Percentiles rank a stretch among this genome's conserved stretches.
Conservation (phyloP, 2,329 filamentous ascomycete species). For the Neoascochyta sp. region DNA sequence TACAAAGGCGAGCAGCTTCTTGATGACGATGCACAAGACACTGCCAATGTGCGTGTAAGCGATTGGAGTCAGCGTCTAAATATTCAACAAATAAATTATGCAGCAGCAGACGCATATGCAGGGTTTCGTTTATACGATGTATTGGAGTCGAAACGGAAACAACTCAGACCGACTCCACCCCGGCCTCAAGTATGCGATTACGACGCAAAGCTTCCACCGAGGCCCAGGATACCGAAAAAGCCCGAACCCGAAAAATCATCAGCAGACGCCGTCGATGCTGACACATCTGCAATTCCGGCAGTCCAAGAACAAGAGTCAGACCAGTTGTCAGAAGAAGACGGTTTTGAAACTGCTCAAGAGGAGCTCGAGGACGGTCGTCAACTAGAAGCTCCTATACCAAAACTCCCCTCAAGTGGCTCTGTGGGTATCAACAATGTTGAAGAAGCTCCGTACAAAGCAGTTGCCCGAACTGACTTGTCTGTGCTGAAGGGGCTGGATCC, state of each 20-base stretch:
- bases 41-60: constrained; percentile 59
- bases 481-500: constrained; percentile 13
- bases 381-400: too few species aligned
- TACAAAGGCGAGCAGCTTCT: constrained; percentile 63
- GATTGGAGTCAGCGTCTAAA: constrained; percentile 67
- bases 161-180: constrained; percentile 66
- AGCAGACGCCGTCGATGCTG: constrained; percentile 7
- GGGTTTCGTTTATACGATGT: constrained; percentile 70
- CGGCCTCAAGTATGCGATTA: constrained; percentile 66
- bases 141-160: constrained; percentile 64
- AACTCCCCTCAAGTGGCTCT: too few species aligned
- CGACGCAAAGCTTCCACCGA: constrained; percentile 38
- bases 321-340: constrained; percentile 17
- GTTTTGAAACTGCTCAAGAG: constrained; percentile 36
- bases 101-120: constrained; percentile 82
- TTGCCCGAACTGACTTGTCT: too few species aligned
- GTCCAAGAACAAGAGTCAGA: constrained; percentile 16
- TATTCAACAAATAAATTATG: constrained; percentile 64
- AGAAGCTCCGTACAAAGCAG: too few species aligned
- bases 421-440: too few species aligned
- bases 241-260: constrained; percentile 11
- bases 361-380: constrained; percentile 23
- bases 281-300: constrained; percentile 10
- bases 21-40: constrained; percentile 15
- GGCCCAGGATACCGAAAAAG: constrained; percentile 7